Evolutionary conservation across 169 alveolate genomes (phyloP).

Genomic region (Plasmodium inui): DNA sequence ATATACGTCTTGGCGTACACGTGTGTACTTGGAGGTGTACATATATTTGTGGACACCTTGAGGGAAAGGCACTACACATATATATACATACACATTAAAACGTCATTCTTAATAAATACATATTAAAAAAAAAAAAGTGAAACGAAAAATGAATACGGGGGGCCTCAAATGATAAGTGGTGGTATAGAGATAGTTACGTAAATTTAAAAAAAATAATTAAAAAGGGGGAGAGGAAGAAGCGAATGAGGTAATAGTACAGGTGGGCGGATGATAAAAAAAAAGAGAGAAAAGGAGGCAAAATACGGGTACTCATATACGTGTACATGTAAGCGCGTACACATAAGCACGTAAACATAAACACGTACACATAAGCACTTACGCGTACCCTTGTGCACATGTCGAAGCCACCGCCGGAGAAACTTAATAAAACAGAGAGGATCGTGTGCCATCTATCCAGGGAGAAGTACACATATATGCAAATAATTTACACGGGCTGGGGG

Average conservation of each 20-base stretch:
- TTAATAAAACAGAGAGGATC: not conserved
- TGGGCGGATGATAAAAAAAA: not conserved
- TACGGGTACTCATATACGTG: not conserved
- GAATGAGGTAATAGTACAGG: not conserved
- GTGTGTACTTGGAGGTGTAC: not conserved
- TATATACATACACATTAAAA: not conserved
- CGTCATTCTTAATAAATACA: conserved; percentile 10
- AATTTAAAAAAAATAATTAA: conserved; percentile 55
- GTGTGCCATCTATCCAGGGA: not conserved
- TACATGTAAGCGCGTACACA: not conserved
- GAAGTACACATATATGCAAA: not conserved
- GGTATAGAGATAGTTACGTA: conserved; percentile 12
- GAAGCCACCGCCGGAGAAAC: not conserved
- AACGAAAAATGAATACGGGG: conserved; percentile 16
- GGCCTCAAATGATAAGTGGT: conserved; percentile 28
- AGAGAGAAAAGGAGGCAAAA: not conserved
- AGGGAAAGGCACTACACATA: not conserved
- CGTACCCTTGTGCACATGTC: conserved; percentile 1
- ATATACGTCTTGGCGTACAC: not conserved
- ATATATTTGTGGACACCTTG: not conserved
- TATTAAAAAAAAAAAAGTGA: conserved; percentile 24
- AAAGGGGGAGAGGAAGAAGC: conserved; percentile 8
- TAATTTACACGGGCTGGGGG: not conserved
- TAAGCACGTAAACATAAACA: too few species aligned
- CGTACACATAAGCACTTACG: not conserved